phyloP scores from a whole-genome alignment of 169 alveolate genomes.

The Plasmodium sp. region DNA sequence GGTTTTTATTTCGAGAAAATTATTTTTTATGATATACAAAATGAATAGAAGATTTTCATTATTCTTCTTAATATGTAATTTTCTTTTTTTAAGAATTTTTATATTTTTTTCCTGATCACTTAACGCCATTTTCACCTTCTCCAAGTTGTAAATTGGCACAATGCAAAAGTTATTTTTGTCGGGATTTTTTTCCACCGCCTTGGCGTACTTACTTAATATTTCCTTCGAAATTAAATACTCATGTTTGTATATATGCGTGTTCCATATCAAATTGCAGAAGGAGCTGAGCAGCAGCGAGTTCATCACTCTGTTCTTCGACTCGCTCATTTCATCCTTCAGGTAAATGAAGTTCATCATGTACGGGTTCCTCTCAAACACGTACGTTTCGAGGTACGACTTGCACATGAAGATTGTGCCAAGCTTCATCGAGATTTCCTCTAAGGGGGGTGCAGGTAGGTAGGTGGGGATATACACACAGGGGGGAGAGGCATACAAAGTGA shows the following conservation, averaged over 20 bases:
- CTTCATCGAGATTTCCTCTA: constrained; percentile 76
- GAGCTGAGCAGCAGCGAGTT: constrained; percentile 68
- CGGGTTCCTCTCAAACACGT: constrained; percentile 63
- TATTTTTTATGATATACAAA: constrained; percentile 72
- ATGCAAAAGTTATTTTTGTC: constrained; percentile 66
- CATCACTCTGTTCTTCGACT: constrained; percentile 54
- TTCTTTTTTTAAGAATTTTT: constrained; percentile 60
- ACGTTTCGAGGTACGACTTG: constrained; percentile 72
- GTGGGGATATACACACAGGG: background rate
- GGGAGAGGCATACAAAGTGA: background rate
- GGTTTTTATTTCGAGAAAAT: constrained; percentile 69
- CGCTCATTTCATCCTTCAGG: constrained; percentile 63
- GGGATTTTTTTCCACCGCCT: constrained; percentile 69
- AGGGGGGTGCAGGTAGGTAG: background rate
- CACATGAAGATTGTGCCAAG: constrained; percentile 63
- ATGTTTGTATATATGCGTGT: constrained; percentile 59
- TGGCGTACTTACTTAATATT: constrained; percentile 49
- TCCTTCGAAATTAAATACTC: constrained; percentile 75
- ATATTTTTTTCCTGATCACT: constrained; percentile 69
- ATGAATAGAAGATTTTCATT: constrained; percentile 74
- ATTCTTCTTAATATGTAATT: constrained; percentile 47
- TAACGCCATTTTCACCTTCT: constrained; percentile 52
- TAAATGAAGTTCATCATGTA: constrained; percentile 67
- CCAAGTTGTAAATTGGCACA: constrained; percentile 58
- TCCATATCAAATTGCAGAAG: constrained; percentile 69